These are phyloP conservation scores for Colletotrichum gloeosporioides DNA, from an alignment of 2,329 filamentous ascomycete species.

Conservation along the genomic window DNA sequence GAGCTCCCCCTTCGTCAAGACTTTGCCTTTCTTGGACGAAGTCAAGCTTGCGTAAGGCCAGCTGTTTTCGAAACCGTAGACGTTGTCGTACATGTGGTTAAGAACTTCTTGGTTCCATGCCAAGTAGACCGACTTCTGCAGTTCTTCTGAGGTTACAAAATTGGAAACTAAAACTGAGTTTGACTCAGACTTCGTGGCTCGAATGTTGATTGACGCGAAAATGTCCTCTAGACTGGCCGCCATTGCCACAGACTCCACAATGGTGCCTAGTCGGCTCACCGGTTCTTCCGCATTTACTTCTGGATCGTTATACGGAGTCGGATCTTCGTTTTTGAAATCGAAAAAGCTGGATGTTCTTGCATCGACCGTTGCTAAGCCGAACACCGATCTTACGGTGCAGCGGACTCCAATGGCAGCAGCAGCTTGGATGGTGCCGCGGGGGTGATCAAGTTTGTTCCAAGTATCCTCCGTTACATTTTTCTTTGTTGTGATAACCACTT, in stretches of 20 bases:
- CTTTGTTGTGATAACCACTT: too few species aligned
- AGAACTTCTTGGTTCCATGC: not conserved
- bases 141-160: not conserved
- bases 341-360: not conserved
- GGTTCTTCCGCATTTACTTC: not conserved
- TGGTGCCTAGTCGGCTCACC: not conserved
- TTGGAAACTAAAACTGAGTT: not conserved
- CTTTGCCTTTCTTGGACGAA: not conserved
- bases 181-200: not conserved
- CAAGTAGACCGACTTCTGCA: not conserved
- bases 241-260: fast-evolving
- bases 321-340: not conserved
- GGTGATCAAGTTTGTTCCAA: too few species aligned
- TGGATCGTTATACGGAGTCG: not conserved
- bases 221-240: not conserved
- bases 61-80: not conserved
- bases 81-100: not conserved
- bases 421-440: too few species aligned
- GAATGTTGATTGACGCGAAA: not conserved
- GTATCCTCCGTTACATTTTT: too few species aligned
- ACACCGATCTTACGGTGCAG: not conserved
- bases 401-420: not conserved
- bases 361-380: not conserved
- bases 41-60: not conserved
- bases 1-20: not conserved